Percentiles rank a stretch among this genome's conserved stretches.
These are phyloP conservation scores for Pilaira anomala DNA, from an alignment of 192 early-diverging fungal genomes.

Conservation along the genomic window DNA sequence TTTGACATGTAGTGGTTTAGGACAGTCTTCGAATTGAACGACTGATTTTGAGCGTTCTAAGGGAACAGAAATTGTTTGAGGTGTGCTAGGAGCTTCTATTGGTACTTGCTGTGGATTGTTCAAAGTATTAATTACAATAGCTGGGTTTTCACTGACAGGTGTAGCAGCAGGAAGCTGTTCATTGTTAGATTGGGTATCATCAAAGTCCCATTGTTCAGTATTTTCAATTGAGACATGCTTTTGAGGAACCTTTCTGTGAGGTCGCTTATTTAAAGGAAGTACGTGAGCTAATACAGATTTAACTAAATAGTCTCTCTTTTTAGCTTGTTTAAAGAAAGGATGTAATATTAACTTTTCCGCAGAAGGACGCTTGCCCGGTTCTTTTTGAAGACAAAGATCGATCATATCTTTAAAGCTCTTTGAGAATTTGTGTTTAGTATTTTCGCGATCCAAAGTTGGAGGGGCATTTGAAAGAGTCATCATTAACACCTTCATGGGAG, in stretches of 20 bases:
- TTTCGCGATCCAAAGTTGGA: slow-evolving; percentile 76
- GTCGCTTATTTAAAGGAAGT: slow-evolving; percentile 66
- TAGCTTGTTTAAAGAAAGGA: slow-evolving; percentile 74
- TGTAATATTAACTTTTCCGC: slow-evolving; percentile 74
- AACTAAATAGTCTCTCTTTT: slow-evolving; percentile 64
- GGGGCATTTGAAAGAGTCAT: slow-evolving; percentile 84
- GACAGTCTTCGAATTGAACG: slow-evolving; percentile 6
- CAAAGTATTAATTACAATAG: too few relatives aligned
- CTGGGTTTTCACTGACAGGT: too few relatives aligned
- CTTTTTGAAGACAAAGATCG: slow-evolving; percentile 75
- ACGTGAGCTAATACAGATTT: slow-evolving; percentile 54
- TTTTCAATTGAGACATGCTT: slow-evolving; percentile 37
- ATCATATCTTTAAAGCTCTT: slow-evolving; percentile 85
- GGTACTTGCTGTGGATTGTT: too few relatives aligned
- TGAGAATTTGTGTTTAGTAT: slow-evolving; percentile 69
- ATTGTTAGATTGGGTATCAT: slow-evolving; percentile 36
- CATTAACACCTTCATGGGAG: slow-evolving; percentile 84
- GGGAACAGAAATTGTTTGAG: not conserved
- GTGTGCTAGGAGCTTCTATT: too few relatives aligned
- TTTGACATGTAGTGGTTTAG: not conserved
- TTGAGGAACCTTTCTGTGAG: slow-evolving; percentile 52
- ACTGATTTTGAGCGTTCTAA: not conserved
- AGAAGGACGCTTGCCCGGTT: slow-evolving; percentile 68
- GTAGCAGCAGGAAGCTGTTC: not conserved
- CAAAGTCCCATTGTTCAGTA: slow-evolving; percentile 71